phyloP scores from a whole-genome alignment of 2,329 filamentous ascomycete genomes.

The Fusarium avenaceum region DNA sequence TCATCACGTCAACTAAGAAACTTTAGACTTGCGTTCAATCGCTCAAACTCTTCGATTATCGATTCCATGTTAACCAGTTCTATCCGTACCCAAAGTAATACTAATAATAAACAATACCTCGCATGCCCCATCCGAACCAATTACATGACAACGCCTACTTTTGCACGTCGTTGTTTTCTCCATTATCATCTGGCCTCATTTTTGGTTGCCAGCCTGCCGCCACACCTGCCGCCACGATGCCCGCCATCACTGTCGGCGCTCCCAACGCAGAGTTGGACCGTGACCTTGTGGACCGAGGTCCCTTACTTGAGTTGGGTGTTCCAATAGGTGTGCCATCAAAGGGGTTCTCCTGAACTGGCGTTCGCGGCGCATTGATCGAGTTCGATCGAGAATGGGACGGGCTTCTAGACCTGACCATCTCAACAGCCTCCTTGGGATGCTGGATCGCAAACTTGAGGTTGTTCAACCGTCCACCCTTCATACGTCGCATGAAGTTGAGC shows the following conservation, averaged over 20 bases:
- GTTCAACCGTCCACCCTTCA: constrained; percentile 86
- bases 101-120: constrained; percentile 37
- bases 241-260: constrained; percentile 84
- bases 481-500: constrained; percentile 81
- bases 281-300: constrained; percentile 76
- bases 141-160: constrained; percentile 43
- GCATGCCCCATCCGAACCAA: constrained; percentile 2
- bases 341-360: constrained; percentile 71
- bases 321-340: constrained; percentile 61
- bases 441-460: constrained; percentile 83
- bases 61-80: constrained; percentile 33
- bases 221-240: constrained; percentile 81
- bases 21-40: constrained; percentile 4
- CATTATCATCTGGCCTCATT: constrained; percentile 47
- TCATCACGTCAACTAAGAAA: background rate
- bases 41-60: constrained; percentile 29
- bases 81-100: constrained; percentile 46
- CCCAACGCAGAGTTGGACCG: constrained; percentile 79
- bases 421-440: constrained; percentile 78
- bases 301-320: constrained; percentile 72
- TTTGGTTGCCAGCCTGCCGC: constrained; percentile 83
- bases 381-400: constrained; percentile 75
- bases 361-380: constrained; percentile 71
- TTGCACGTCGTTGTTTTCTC: constrained; percentile 43
- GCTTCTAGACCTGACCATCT: constrained; percentile 70